These are phyloP conservation scores for Tephrocybe sp. DNA, from an alignment of 768 basidiomycete genomes.

Conservation along the genomic window DNA sequence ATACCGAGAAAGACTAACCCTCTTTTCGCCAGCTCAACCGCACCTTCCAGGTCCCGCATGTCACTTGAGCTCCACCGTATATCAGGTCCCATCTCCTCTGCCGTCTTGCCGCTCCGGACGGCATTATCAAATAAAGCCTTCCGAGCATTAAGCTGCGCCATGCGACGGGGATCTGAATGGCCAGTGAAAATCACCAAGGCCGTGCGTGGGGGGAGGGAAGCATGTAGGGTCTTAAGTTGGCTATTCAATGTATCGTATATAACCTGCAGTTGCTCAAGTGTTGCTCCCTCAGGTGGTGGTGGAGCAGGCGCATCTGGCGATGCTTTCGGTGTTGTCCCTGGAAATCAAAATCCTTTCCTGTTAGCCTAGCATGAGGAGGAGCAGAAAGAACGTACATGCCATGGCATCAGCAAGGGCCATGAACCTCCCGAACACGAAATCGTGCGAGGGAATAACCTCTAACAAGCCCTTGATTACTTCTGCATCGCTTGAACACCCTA, in stretches of 20 bases:
- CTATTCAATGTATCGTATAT: slow-evolving; percentile 54
- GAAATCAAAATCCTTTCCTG: background rate
- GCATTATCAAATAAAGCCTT: slow-evolving; percentile 72
- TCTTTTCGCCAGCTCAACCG: slow-evolving; percentile 73
- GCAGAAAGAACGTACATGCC: slow-evolving; percentile 61
- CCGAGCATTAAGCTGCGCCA: slow-evolving; percentile 69
- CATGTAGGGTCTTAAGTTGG: slow-evolving; percentile 61
- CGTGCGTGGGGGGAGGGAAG: slow-evolving; percentile 70
- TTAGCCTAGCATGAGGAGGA: background rate
- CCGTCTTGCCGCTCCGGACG: slow-evolving; percentile 50
- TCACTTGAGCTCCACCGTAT: slow-evolving; percentile 76
- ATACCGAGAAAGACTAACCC: slow-evolving; percentile 83
- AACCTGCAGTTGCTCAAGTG: slow-evolving; percentile 29
- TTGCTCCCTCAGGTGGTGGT: slow-evolving; percentile 26
- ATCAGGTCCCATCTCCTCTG: slow-evolving; percentile 52
- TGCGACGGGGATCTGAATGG: slow-evolving; percentile 81
- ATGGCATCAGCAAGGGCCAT: slow-evolving; percentile 76
- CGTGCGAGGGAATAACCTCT: slow-evolving; percentile 57
- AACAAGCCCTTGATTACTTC: slow-evolving; percentile 75
- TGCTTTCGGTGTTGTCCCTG: slow-evolving; percentile 64
- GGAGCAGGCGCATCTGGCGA: slow-evolving; percentile 32
- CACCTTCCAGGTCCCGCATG: slow-evolving; percentile 75
- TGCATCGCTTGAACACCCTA: slow-evolving; percentile 74
- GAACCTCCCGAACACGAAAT: slow-evolving; percentile 83
- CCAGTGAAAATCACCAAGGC: slow-evolving; percentile 86